Evolutionary conservation across 192 early-diverging fungal genomes (phyloP).

Genomic region (Lobosporangium transversale): DNA sequence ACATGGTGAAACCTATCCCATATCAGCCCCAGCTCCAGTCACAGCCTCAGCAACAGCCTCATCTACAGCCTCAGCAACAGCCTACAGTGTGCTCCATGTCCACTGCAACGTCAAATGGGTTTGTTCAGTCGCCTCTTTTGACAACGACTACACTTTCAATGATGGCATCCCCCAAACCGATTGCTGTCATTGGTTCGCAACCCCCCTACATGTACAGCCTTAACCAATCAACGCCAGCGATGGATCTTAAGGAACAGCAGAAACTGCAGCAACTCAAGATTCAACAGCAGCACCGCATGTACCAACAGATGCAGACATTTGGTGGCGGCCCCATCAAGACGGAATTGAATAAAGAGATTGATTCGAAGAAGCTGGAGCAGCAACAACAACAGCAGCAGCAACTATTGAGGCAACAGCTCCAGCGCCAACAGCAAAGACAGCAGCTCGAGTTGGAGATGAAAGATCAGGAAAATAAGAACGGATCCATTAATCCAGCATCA

Average conservation of each 20-base stretch:
- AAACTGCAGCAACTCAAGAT: slow-evolving; percentile 49
- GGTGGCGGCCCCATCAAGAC: slow-evolving; percentile 36
- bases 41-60: neutral
- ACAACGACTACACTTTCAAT: slow-evolving; percentile 30
- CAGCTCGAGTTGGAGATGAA: slow-evolving; percentile 34
- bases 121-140: slow-evolving; percentile 12
- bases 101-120: neutral
- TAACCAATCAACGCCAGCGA: slow-evolving; percentile 10
- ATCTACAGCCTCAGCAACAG: neutral
- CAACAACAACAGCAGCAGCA: slow-evolving; percentile 45
- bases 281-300: slow-evolving; percentile 46
- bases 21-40: neutral
- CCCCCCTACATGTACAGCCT: neutral
- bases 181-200: neutral
- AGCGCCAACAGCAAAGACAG: slow-evolving; percentile 42
- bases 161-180: slow-evolving; percentile 14
- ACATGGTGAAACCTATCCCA: neutral
- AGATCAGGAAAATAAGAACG: no score
- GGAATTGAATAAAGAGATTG: slow-evolving; percentile 18
- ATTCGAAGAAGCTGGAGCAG: slow-evolving; percentile 18
- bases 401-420: slow-evolving; percentile 37
- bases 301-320: slow-evolving; percentile 47
- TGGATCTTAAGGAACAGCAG: slow-evolving; percentile 42
- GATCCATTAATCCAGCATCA: neutral
- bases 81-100: neutral